Conservation (phyloP, 83 land plant genomes). For the Larix sibirica region DNA sequence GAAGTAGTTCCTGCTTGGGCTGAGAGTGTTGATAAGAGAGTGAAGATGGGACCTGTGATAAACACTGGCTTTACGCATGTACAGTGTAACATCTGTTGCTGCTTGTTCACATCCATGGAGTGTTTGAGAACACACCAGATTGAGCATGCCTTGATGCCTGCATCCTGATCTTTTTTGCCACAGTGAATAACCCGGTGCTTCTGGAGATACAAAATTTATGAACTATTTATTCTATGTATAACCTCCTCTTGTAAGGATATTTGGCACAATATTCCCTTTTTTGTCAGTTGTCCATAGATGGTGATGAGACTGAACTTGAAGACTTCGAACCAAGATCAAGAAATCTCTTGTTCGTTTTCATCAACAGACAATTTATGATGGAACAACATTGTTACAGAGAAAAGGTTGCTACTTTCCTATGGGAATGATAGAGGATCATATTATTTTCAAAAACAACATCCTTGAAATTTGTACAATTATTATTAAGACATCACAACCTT, state of each 20-base stretch:
- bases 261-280: neutral
- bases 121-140: conserved; percentile 11
- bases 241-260: neutral
- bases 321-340: neutral
- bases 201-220: neutral
- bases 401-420: neutral
- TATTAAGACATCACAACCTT: neutral
- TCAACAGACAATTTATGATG: conserved; percentile 8
- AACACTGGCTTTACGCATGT: conserved; percentile 2
- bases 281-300: neutral
- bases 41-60: conserved; percentile 4
- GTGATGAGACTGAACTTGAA: neutral
- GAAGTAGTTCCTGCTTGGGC: conserved; percentile 9
- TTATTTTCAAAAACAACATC: neutral
- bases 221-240: neutral
- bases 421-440: neutral
- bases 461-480: neutral
- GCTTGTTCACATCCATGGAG: conserved; percentile 6
- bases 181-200: too few relatives aligned
- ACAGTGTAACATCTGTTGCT: conserved; percentile 3
- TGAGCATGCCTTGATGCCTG: neutral
- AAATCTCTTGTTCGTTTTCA: conserved; percentile 6
- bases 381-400: neutral
- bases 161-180: neutral
- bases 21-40: neutral